A percentile compares a stretch with the other conserved stretches of the same genome.
These are phyloP conservation scores for Mycena capillaripes DNA, from an alignment of 768 basidiomycete species.

Conservation along the genomic window DNA sequence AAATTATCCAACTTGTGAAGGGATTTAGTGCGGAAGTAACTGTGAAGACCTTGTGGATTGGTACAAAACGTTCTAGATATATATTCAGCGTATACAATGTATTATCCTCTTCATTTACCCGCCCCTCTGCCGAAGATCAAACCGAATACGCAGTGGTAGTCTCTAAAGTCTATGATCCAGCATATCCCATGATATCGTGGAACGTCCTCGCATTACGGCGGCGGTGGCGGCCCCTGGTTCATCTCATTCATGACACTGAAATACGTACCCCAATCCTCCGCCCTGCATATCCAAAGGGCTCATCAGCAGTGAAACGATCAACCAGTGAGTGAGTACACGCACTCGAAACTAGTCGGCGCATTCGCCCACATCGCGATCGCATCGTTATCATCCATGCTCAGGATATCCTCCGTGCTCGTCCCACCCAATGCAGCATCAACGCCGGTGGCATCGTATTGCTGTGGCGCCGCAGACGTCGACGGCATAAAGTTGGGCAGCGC, in stretches of 20 bases:
- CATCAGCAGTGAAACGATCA: not conserved
- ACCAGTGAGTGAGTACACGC: conserved; percentile 39
- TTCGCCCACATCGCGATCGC: conserved; percentile 65
- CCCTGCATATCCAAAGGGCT: not conserved
- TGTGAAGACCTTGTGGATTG: too few species aligned
- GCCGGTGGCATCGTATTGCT: not conserved
- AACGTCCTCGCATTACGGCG: too few species aligned
- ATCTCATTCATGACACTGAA: not conserved
- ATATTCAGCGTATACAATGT: too few species aligned
- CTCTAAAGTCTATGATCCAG: too few species aligned
- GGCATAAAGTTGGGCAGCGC: not conserved
- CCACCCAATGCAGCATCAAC: not conserved
- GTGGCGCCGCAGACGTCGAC: not conserved
- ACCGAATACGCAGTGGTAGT: too few species aligned
- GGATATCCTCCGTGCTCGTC: not conserved
- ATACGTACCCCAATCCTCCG: conserved; percentile 12
- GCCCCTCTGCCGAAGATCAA: too few species aligned
- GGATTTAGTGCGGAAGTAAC: too few species aligned
- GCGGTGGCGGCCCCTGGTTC: too few species aligned
- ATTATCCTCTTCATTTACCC: too few species aligned
- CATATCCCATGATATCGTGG: too few species aligned
- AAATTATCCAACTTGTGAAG: too few species aligned
- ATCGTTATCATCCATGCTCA: conserved; percentile 45
- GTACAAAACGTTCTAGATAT: too few species aligned
- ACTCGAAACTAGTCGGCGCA: conserved; percentile 62